Evolutionary conservation across 441 rosid species (phyloP).

Genomic region (Eruca vesicaria): DNA sequence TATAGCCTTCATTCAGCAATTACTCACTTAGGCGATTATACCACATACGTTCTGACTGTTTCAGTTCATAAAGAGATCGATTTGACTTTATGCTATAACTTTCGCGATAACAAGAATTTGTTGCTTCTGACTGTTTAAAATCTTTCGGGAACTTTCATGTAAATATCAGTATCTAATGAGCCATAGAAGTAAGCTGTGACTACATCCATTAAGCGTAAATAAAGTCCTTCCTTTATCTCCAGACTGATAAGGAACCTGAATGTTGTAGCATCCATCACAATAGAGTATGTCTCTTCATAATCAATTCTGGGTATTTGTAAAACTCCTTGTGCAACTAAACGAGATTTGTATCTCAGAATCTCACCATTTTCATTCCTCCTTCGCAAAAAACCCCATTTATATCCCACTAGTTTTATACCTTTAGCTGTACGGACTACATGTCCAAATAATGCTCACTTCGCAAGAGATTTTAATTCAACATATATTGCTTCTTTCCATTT

Average conservation of each 20-base stretch:
- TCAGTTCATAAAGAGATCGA: background rate
- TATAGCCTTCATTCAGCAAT: background rate
- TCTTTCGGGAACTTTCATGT: background rate
- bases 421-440: no score
- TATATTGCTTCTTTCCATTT: no score
- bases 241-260: background rate
- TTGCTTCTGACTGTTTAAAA: background rate
- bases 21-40: background rate
- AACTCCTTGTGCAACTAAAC: no score
- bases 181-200: background rate
- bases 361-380: no score
- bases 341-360: no score
- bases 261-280: background rate
- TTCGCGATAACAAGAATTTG: background rate
- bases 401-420: no score
- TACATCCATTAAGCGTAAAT: background rate
- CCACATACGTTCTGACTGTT: background rate
- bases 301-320: no score
- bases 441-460: no score
- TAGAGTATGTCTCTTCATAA: background rate
- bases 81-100: background rate
- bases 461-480: no score
- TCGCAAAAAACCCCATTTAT: no score
- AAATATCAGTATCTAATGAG: background rate
- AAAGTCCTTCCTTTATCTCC: background rate